Evolutionary conservation across 2,329 filamentous ascomycete species (phyloP), one percentile per base, ranked within the genome.

Genomic region (Penicillium concentricum): DNA sequence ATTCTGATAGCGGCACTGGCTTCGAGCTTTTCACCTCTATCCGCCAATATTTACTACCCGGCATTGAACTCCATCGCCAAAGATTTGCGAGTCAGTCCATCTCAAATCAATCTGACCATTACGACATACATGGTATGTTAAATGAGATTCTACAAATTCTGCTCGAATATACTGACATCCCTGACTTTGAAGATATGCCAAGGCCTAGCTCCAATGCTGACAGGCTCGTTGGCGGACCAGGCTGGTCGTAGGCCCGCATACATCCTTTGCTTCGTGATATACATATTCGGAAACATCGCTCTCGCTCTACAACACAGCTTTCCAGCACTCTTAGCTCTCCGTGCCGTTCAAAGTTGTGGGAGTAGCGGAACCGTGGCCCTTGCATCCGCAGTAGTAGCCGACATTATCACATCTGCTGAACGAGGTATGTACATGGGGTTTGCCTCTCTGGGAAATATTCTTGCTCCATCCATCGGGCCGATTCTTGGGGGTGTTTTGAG

Each of bases 401-500:
- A 80, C 55, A 66, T 78, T 50, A 68, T 72, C 10, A 77, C 74
- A 5, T 66, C 69, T 34, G 71, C 69, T 1, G 76, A 79, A 47
- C 62, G 78, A 34, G 77, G 77, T 2, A 65, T 65, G 3, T 79
- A 74, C 56, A 76, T 81, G 66, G 78, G 76, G 0, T 57, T 69
- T 35, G 62, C 68, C 3, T 65, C 66, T 8, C 47, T 71, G 2
- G 70, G 67, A 2, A 68, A 66, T 18, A 66, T 72, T 18, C 68
- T 81, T 20, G 79, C 76, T 0, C 79, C 79, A 6, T 77, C 79
- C 0, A 58, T 83, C 9, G 80, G 78, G 0, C 82, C 82, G 0
- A 74, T 82, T 0, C 76, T 84, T 24, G 82, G 81, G 0, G 82
- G 81, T 8, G 65, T 78, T 0, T 59, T 84, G 0, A 72, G 76